phyloP scores from a whole-genome alignment of 2,329 filamentous ascomycete genomes.

The Fusarium proliferatum region DNA sequence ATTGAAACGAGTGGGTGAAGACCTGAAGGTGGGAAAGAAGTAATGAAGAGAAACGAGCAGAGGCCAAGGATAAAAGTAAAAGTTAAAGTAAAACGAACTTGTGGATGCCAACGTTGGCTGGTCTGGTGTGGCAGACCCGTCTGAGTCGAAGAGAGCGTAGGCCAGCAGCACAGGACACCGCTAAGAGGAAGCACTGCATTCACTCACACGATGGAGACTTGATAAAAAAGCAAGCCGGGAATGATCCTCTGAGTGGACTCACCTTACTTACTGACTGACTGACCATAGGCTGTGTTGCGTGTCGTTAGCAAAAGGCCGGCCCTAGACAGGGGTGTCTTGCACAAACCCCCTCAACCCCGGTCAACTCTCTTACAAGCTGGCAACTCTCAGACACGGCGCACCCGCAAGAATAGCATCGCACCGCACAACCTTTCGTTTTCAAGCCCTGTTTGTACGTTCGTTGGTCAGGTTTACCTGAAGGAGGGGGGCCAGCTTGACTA shows the following conservation, averaged over 20 bases:
- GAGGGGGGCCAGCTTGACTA: slow-evolving; percentile 17
- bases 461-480: slow-evolving; percentile 24
- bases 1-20: slow-evolving; percentile 34
- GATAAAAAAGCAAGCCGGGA: slow-evolving; percentile 37
- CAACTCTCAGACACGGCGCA: slow-evolving; percentile 35
- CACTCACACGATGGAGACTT: slow-evolving; percentile 10
- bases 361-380: slow-evolving; percentile 35
- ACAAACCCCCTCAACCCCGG: slow-evolving; percentile 11
- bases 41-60: slow-evolving; percentile 22
- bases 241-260: slow-evolving; percentile 24
- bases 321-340: slow-evolving; percentile 30
- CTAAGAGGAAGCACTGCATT: slow-evolving; percentile 3
- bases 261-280: background rate
- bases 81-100: slow-evolving; percentile 40
- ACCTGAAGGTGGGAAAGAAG: slow-evolving; percentile 22
- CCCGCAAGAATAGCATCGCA: slow-evolving; percentile 10
- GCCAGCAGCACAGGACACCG: slow-evolving; percentile 24
- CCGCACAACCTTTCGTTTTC: slow-evolving; percentile 28
- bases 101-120: slow-evolving; percentile 31
- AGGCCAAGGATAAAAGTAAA: slow-evolving; percentile 40
- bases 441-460: background rate
- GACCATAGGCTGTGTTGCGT: slow-evolving; percentile 27
- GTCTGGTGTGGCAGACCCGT: slow-evolving; percentile 26
- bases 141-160: slow-evolving; percentile 22
- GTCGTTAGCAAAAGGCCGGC: slow-evolving; percentile 19